Percentiles rank a stretch among this genome's conserved stretches.
These are phyloP conservation scores for Daphne laureola DNA, from an alignment of 441 rosid genomes.

Conservation along the genomic window DNA sequence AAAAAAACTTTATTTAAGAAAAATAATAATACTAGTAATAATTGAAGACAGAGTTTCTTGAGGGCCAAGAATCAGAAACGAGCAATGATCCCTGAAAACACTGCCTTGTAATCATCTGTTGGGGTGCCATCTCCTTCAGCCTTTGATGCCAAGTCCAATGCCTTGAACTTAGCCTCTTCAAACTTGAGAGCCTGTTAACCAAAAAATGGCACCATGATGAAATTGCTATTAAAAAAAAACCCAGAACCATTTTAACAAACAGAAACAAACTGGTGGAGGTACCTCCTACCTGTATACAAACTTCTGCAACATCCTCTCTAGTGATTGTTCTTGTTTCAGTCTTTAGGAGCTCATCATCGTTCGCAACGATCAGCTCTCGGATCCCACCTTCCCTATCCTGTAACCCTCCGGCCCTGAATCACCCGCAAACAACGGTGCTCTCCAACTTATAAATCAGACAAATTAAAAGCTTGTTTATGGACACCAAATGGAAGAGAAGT, in stretches of 20 bases:
- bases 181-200: conserved; percentile 55
- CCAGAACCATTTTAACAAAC: background rate
- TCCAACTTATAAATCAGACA: too few relatives aligned
- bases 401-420: conserved; percentile 72
- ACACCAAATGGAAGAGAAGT: background rate
- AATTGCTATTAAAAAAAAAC: background rate
- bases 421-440: background rate
- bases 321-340: conserved; percentile 63
- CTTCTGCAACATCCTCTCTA: conserved; percentile 80
- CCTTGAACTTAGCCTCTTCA: conserved; percentile 80
- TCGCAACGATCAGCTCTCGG: conserved; percentile 61
- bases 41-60: too few relatives aligned
- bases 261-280: conserved; percentile 9
- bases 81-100: conserved; percentile 55
- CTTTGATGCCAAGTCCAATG: conserved; percentile 86
- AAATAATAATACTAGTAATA: too few relatives aligned
- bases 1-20: too few relatives aligned
- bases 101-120: conserved; percentile 77
- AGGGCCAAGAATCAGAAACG: conserved; percentile 36
- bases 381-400: conserved; percentile 74
- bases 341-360: conserved; percentile 78
- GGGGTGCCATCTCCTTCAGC: conserved; percentile 75
- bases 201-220: background rate
- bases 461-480: too few relatives aligned
- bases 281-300: conserved; percentile 84